Base-by-base conservation (phyloP, 2,329 filamentous ascomycete species). In the Neonectria faginata region DNA sequence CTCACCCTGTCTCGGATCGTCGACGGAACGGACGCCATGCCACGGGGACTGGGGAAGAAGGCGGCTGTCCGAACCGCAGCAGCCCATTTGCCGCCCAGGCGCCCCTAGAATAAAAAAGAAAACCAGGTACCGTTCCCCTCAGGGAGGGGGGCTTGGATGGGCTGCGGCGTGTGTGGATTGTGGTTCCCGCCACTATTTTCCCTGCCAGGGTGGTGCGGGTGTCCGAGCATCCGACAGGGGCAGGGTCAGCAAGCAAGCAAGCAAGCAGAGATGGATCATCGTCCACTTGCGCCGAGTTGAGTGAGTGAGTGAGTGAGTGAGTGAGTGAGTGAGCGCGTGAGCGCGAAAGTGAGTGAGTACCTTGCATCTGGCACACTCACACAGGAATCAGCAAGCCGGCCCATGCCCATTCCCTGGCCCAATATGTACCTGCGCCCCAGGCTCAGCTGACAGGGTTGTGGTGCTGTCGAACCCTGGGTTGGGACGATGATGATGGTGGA, bases 381-480 rank as follows among this genome's bases (percentile, higher is more conserved):
- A 31, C 36, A 33, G 41, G 48, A 58, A 48, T 57, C 62, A 56
- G 42, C 53, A 47, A 57, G 57, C 64, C 57, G 56, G 45, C 25
- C 53, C 20, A 51, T 56, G 58, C 60, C 53, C 20, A 51, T 56
- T 54, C 60, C 68, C 68, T 63, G 62, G 67, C 57, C 51, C 64
- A 65, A 58, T 69, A 69, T 68, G 60, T 70, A 69, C 70, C 74
- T 75, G 73, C 73, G 72, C 73, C 73, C 73, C 74, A 69, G 68
- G 69, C 70, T 76, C 74, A 76, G 74, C 74, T 76, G 62, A 67
- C 74, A 73, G 74, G 72, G 72, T 70, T 73, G 65, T 25, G 25
- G 5, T 25, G 25, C 64, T 7, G 36, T 39, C 36, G 36, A 39
- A 68, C 58, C 60, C 65, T 68, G 70, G 69, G 60, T 68, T 63